phyloP scores from a whole-genome alignment of 192 early-diverging fungal genomes.

The Linderina pennispora region DNA sequence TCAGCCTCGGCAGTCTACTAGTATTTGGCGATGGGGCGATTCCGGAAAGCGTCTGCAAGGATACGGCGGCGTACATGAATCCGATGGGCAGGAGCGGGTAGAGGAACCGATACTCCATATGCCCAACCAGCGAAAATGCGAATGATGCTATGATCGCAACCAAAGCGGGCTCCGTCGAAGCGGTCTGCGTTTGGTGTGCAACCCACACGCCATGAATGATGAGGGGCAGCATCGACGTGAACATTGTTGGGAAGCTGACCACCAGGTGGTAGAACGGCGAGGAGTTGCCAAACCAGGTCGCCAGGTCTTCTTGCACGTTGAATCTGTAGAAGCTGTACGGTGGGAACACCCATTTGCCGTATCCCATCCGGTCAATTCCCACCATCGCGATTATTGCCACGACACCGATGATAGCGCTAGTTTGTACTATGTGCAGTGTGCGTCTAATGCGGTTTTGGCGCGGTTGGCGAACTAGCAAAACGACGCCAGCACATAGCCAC shows the following conservation, averaged over 20 bases:
- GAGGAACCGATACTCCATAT: constrained; percentile 96
- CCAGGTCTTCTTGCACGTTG: constrained; percentile 76
- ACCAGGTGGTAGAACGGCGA: constrained; percentile 89
- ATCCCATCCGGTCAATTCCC: constrained; percentile 64
- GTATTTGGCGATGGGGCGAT: constrained; percentile 4
- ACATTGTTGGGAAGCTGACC: constrained; percentile 72
- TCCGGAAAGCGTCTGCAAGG: constrained; percentile 44
- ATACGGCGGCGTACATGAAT: constrained; percentile 42
- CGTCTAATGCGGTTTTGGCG: constrained; percentile 3
- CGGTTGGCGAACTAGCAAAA: constrained; percentile 45
- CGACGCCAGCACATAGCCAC: constrained; percentile 73
- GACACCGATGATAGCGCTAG: constrained; percentile 10
- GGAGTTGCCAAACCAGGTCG: constrained; percentile 88
- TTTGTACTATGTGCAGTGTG: constrained; percentile 5
- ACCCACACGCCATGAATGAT: constrained; percentile 50
- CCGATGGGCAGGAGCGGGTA: constrained; percentile 74
- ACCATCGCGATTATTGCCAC: constrained; percentile 48
- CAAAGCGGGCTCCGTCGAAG: constrained; percentile 16
- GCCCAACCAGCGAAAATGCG: constrained; percentile 71
- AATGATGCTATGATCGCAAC: constrained; percentile 48
- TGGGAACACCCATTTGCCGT: constrained; percentile 61
- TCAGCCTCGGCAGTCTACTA: neutral
- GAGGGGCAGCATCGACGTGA: constrained; percentile 69
- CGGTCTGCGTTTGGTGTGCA: constrained; percentile 4
- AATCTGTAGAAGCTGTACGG: constrained; percentile 74